Evolutionary conservation across 78 protist genomes (phyloP).

Genomic region (Dictyostelium purpureum): DNA sequence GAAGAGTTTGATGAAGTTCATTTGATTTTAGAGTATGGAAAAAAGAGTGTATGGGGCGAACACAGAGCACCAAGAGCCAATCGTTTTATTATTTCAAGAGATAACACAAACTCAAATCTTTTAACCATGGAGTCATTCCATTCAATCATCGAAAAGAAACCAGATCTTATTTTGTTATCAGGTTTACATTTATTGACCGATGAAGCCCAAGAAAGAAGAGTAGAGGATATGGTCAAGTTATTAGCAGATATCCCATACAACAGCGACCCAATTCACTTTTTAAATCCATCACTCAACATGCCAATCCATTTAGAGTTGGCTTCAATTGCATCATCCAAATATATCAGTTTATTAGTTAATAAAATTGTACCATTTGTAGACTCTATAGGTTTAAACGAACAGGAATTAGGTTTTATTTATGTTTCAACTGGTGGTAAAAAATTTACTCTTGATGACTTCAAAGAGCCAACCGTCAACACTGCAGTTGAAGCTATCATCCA

Average conservation of each 20-base stretch:
- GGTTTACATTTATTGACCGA: constrained; percentile 30
- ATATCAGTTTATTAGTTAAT: neutral
- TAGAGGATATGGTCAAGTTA: neutral
- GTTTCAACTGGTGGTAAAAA: constrained; percentile 47
- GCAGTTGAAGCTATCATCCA: constrained; percentile 28
- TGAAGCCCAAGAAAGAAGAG: constrained; percentile 3
- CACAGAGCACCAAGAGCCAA: constrained; percentile 43
- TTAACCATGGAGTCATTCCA: constrained; percentile 38
- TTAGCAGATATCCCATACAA: neutral
- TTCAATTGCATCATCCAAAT: neutral
- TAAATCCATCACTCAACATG: neutral
- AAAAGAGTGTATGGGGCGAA: constrained; percentile 4
- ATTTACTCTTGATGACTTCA: constrained; percentile 36
- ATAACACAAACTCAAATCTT: constrained; percentile 40
- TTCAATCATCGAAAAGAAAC: neutral
- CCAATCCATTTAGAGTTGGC: constrained; percentile 82
- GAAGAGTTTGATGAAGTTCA: constrained; percentile 58
- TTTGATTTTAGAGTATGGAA: constrained; percentile 58
- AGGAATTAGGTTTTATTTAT: constrained; percentile 67
- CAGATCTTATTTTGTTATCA: constrained; percentile 3
- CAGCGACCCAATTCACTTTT: neutral
- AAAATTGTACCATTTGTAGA: constrained; percentile 52
- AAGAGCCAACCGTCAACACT: constrained; percentile 23
- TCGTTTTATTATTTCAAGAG: constrained; percentile 59
- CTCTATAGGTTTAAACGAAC: constrained; percentile 71